Percentiles rank a stretch among this genome's conserved stretches.
These are phyloP conservation scores for Hypoxylon sp. DNA, from an alignment of 2,329 filamentous ascomycete species.

Conservation along the genomic window DNA sequence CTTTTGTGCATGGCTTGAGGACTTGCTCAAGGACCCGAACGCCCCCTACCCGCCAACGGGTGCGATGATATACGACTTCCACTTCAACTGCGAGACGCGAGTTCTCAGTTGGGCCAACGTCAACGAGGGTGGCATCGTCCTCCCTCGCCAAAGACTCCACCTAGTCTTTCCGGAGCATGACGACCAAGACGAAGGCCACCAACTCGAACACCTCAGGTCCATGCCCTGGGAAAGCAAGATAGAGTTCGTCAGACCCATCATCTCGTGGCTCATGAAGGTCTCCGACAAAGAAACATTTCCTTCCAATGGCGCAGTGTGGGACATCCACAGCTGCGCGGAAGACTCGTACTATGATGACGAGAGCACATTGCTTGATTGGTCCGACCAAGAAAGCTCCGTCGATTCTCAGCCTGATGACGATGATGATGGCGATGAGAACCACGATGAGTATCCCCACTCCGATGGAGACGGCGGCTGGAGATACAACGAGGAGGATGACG, in stretches of 20 bases:
- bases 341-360: background rate
- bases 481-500: background rate
- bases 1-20: conserved; percentile 26
- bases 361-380: background rate
- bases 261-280: background rate
- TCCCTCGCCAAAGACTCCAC: background rate
- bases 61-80: background rate
- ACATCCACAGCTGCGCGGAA: background rate
- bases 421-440: background rate
- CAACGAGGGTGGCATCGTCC: background rate
- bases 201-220: too few species aligned
- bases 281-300: background rate
- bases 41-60: background rate
- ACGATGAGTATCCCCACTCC: background rate
- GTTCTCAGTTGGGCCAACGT: conserved; percentile 5
- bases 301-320: background rate
- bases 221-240: too few species aligned
- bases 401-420: background rate
- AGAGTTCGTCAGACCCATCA: background rate
- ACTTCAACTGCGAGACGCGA: background rate
- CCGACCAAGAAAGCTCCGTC: background rate
- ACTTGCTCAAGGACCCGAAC: background rate
- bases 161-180: conserved; percentile 8
- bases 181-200: too few species aligned
- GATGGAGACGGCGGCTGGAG: background rate